phyloP scores from a whole-genome alignment of 2,329 filamentous ascomycete genomes.

The Colletotrichum gigasporum region DNA sequence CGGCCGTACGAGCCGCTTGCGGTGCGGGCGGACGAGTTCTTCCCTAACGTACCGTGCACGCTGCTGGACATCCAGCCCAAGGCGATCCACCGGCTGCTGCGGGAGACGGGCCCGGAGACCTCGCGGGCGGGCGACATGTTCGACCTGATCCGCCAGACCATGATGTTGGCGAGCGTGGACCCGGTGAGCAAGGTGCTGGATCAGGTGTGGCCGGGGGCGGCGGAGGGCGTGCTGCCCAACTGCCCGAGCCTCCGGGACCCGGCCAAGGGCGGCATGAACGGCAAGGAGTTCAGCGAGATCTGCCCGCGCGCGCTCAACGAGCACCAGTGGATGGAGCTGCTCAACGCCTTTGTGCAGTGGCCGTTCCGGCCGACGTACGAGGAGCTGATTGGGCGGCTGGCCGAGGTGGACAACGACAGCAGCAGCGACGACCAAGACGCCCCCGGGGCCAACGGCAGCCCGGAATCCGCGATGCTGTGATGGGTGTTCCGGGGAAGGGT shows the following conservation, averaged over 20 bases:
- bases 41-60: constrained; percentile 64
- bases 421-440: constrained; percentile 11
- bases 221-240: constrained; percentile 58
- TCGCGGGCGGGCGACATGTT: constrained; percentile 59
- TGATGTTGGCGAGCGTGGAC: constrained; percentile 46
- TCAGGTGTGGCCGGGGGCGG: constrained; percentile 67
- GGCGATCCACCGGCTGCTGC: constrained; percentile 57
- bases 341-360: constrained; percentile 72
- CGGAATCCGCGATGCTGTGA: not conserved
- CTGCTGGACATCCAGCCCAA: constrained; percentile 76
- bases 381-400: constrained; percentile 55
- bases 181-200: constrained; percentile 57
- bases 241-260: constrained; percentile 61
- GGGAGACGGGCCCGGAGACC: constrained; percentile 51
- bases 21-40: constrained; percentile 69
- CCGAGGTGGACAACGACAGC: constrained; percentile 39
- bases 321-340: constrained; percentile 65
- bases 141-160: constrained; percentile 57
- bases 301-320: constrained; percentile 59
- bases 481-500: not conserved
- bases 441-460: not conserved
- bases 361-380: constrained; percentile 65
- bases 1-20: constrained; percentile 76
- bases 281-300: constrained; percentile 51
- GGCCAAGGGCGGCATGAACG: constrained; percentile 53